These are phyloP conservation scores for Beauveria caledonica DNA, from an alignment of 2,329 filamentous ascomycete species.

Conservation along the genomic window DNA sequence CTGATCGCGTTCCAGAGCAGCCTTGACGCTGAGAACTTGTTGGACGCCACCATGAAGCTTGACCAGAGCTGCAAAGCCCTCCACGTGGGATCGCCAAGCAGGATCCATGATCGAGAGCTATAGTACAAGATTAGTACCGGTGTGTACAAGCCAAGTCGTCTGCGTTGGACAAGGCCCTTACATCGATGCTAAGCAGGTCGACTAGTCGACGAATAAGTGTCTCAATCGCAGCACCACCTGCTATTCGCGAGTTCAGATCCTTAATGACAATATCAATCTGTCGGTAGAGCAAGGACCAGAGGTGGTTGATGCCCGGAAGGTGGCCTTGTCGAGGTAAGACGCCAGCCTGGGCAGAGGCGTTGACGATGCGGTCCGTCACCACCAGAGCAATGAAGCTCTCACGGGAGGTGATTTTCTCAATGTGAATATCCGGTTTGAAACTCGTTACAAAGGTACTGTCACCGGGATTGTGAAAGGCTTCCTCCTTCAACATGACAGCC, in stretches of 20 bases:
- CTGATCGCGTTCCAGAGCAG: not conserved
- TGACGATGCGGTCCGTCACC: conserved; percentile 9
- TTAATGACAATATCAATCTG: conserved; percentile 1
- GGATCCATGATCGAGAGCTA: conserved; percentile 8
- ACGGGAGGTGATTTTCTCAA: not conserved
- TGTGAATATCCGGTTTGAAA: not conserved
- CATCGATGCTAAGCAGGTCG: conserved; percentile 5
- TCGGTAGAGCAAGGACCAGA: conserved; percentile 7
- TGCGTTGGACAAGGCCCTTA: not conserved
- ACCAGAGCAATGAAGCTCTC: conserved; percentile 4
- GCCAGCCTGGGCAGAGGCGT: not conserved
- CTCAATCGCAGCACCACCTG: not conserved
- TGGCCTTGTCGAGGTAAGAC: conserved; percentile 1
- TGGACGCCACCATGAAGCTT: conserved; percentile 9
- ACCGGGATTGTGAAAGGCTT: conserved; percentile 1
- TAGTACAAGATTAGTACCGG: not conserved
- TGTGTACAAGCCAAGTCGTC: not conserved
- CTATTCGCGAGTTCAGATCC: conserved; percentile 6
- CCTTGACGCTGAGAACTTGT: not conserved
- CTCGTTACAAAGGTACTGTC: conserved; percentile 1
- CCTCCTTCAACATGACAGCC: conserved; percentile 7
- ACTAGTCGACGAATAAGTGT: not conserved
- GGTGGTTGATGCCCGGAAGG: conserved; percentile 2
- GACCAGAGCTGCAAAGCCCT: conserved; percentile 6
- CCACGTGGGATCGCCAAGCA: conserved; percentile 3